These are phyloP conservation scores for Plasmodium gaboni DNA, from an alignment of 169 alveolate species.

Conservation along the genomic window DNA sequence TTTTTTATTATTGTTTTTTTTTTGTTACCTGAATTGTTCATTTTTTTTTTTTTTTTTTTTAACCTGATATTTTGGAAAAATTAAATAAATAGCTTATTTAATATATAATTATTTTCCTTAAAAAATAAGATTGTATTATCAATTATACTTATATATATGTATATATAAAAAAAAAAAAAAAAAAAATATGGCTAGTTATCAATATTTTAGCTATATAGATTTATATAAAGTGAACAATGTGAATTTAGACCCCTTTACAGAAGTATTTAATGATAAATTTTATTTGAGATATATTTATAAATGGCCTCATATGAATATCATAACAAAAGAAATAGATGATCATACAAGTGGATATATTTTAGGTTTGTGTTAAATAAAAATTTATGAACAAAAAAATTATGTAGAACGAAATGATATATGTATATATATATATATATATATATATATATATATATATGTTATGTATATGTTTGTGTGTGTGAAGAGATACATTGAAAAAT, in stretches of 20 bases:
- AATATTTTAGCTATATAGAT: slow-evolving; percentile 61
- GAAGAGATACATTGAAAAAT: neutral
- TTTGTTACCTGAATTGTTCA: too few species aligned
- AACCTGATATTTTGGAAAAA: too few species aligned
- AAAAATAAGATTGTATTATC: too few species aligned
- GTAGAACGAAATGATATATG: neutral
- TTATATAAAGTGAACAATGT: slow-evolving; percentile 60
- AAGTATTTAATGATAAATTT: slow-evolving; percentile 55
- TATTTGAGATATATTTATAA: slow-evolving; percentile 60
- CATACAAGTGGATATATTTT: slow-evolving; percentile 67
- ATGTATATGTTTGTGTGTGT: neutral
- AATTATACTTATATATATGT: neutral
- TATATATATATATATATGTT: neutral
- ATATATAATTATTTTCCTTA: too few species aligned
- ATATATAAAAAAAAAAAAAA: slow-evolving; percentile 2
- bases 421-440: neutral
- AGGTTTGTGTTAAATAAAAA: slow-evolving; percentile 17
- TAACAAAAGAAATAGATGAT: slow-evolving; percentile 41
- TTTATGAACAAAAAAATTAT: neutral
- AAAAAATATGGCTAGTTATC: slow-evolving; percentile 65
- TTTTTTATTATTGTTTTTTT: too few species aligned
- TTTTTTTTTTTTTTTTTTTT: too few species aligned
- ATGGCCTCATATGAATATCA: slow-evolving; percentile 71
- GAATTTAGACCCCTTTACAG: slow-evolving; percentile 75
- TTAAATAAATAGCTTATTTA: too few species aligned